A percentile compares a stretch with the other conserved stretches of the same genome.
phyloP scores from a whole-genome alignment of 2,329 filamentous ascomycete species.

The Mycosphaerella sp. region DNA sequence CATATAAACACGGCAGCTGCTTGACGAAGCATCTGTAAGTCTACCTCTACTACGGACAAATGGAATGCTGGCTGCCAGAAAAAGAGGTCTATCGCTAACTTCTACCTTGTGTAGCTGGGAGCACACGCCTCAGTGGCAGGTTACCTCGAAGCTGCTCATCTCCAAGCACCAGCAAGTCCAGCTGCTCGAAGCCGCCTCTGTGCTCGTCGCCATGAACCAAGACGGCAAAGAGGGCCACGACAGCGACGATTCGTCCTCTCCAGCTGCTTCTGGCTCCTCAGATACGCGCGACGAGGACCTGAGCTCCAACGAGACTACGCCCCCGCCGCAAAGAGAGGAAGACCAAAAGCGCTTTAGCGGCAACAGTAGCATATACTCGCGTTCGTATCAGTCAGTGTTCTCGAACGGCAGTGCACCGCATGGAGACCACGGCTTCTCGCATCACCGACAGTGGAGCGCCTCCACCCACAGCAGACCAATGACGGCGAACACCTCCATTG shows the following conservation, averaged over 20 bases:
- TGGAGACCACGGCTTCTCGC: constrained; percentile 46
- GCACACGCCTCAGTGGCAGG: constrained; percentile 96
- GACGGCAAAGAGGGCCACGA: constrained; percentile 56
- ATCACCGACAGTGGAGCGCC: constrained; percentile 66
- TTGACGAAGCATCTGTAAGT: constrained; percentile 99
- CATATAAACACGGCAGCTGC: constrained; percentile 99
- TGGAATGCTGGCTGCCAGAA: neutral
- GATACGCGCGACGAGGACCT: constrained; percentile 65
- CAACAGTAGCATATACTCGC: constrained; percentile 53
- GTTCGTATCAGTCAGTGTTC: constrained; percentile 72
- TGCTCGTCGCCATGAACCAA: constrained; percentile 82
- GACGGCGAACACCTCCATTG: constrained; percentile 57
- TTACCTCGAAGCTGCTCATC: constrained; percentile 94
- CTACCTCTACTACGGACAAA: no score
- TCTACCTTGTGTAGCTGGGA: constrained; percentile 69
- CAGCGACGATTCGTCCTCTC: constrained; percentile 81
- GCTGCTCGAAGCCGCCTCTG: constrained; percentile 92
- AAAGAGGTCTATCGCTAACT: constrained; percentile 13
- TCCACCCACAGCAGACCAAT: constrained; percentile 65
- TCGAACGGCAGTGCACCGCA: constrained; percentile 50
- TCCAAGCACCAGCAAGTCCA: constrained; percentile 99
- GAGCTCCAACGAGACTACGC: constrained; percentile 89
- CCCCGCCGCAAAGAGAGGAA: constrained; percentile 69
- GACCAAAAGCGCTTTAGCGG: constrained; percentile 43
- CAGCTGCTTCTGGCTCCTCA: constrained; percentile 72